These are phyloP conservation scores for Takakia lepidozioides DNA, from an alignment of 225 moss, liverwort and hornwort genomes.

Conservation along the genomic window DNA sequence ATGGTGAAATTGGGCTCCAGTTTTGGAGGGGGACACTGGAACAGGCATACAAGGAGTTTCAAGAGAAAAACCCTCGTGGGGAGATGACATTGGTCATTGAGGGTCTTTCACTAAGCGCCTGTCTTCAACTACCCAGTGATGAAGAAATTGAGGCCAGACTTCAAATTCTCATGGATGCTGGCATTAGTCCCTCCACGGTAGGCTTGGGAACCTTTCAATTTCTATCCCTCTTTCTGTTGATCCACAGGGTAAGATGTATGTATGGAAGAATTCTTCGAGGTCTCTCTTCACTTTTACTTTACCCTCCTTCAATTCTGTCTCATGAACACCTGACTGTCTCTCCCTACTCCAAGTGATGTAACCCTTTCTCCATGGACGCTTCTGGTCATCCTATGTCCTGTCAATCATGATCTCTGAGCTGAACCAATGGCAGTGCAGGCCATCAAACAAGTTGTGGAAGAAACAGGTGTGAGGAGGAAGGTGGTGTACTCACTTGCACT, in stretches of 20 bases:
- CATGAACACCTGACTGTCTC: no score
- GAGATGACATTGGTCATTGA: slow-evolving; percentile 82
- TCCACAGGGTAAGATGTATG: no score
- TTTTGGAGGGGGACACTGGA: slow-evolving; percentile 88
- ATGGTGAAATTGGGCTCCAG: slow-evolving; percentile 17
- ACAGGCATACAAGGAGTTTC: slow-evolving; percentile 64
- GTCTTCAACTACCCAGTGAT: slow-evolving; percentile 43
- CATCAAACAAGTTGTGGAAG: slow-evolving; percentile 83
- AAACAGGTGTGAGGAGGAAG: slow-evolving; percentile 78
- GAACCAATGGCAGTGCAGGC: slow-evolving; percentile 49
- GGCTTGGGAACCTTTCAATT: no score
- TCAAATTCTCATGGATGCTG: slow-evolving; percentile 52
- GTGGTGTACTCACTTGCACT: slow-evolving; percentile 80
- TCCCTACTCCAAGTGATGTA: neutral
- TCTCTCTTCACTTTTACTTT: no score
- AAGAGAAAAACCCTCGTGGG: slow-evolving; percentile 60
- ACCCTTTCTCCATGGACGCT: neutral
- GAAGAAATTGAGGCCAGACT: slow-evolving; percentile 68
- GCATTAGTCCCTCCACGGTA: slow-evolving; percentile 84
- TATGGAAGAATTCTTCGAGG: neutral
- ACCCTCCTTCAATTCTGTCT: no score
- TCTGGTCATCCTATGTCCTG: no score
- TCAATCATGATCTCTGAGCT: neutral
- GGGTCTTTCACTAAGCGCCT: slow-evolving; percentile 43
- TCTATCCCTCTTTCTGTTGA: no score